phyloP scores from a whole-genome alignment of 2,329 filamentous ascomycete species.

The Tolypocladium tropicale region DNA sequence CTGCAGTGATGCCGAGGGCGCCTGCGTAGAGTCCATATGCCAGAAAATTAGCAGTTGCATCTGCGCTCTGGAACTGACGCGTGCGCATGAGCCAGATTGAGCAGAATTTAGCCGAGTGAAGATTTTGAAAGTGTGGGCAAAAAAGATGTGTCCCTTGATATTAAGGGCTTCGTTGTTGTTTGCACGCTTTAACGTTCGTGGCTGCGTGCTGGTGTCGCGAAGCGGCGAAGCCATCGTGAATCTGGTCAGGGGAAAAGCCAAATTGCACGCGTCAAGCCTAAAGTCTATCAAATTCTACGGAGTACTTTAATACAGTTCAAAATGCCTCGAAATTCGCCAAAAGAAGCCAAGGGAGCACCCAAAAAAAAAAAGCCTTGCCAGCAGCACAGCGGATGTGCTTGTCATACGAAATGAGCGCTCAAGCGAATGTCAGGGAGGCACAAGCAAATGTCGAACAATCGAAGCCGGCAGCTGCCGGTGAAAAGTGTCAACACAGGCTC shows the following conservation, averaged over 20 bases:
- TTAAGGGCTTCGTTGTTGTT: no score
- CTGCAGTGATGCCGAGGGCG: no score
- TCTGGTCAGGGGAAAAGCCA: not conserved
- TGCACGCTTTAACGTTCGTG: not conserved
- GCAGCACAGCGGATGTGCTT: no score
- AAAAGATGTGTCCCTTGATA: no score
- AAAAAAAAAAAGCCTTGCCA: no score
- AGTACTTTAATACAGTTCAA: not conserved
- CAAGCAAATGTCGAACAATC: not conserved
- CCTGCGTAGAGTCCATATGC: not conserved
- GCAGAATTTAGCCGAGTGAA: not conserved
- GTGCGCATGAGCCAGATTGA: not conserved
- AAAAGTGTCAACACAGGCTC: not conserved
- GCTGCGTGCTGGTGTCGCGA: not conserved
- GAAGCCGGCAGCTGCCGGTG: not conserved
- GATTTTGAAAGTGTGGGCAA: not conserved
- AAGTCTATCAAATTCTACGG: not conserved
- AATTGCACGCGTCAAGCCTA: not conserved
- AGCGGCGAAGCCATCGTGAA: not conserved
- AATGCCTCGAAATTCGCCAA: no score
- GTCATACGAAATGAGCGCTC: no score
- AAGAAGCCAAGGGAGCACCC: no score
- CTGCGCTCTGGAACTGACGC: no score
- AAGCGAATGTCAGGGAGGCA: no score
- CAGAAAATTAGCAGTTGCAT: not conserved